phyloP scores from a whole-genome alignment of 805 yeast species.

The Teunomyces funiuensis region DNA sequence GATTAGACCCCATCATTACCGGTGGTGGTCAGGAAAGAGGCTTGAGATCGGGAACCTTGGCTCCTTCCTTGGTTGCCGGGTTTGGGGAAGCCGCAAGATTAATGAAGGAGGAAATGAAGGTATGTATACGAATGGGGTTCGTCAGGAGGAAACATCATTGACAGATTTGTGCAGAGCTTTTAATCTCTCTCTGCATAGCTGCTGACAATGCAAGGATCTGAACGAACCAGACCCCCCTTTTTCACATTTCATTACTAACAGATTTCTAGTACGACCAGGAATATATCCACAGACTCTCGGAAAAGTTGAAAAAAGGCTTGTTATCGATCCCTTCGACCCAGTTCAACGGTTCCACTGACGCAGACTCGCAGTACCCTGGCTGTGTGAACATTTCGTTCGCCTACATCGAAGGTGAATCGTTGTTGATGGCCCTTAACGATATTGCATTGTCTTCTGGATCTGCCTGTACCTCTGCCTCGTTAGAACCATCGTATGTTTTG shows the following conservation, averaged over 20 bases:
- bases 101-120: conserved; percentile 65
- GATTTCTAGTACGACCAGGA: conserved; percentile 52
- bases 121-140: conserved; percentile 8
- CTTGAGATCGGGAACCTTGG: conserved; percentile 91
- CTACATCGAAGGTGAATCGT: conserved; percentile 95
- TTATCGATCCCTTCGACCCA: conserved; percentile 84
- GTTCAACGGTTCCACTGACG: conserved; percentile 75
- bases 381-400: conserved; percentile 97
- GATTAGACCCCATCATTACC: conserved; percentile 89
- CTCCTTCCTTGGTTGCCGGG: conserved; percentile 95
- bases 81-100: conserved; percentile 96
- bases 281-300: conserved; percentile 70
- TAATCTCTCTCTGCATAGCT: background rate
- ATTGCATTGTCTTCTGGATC: conserved; percentile 96
- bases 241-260: conserved; percentile 5
- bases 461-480: conserved; percentile 97
- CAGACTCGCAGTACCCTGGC: conserved; percentile 64
- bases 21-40: conserved; percentile 99
- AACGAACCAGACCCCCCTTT: conserved; percentile 1
- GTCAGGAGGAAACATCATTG: background rate
- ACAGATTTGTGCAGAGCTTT: background rate
- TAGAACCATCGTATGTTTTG: conserved; percentile 95
- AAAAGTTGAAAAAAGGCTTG: conserved; percentile 70
- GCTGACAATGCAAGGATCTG: conserved; percentile 20
- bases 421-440: conserved; percentile 95